Evolutionary conservation across 345 rosid species (phyloP).

Genomic region (Anacardium occidentale): DNA sequence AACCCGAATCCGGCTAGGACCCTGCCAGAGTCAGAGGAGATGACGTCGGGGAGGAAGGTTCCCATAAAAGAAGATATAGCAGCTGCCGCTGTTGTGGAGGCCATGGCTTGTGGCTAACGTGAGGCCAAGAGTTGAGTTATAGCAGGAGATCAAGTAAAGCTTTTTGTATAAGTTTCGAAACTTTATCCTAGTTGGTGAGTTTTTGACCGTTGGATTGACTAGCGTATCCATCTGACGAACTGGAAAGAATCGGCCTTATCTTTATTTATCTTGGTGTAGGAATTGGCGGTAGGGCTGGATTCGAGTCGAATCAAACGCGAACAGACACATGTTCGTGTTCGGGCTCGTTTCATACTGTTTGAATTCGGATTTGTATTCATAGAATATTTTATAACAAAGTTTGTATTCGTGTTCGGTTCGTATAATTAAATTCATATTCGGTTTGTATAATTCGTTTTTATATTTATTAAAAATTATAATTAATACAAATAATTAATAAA

Average conservation of each 20-base stretch:
- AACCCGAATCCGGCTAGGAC: conserved; percentile 60
- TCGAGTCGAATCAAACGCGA: no score
- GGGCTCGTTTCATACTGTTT: no score
- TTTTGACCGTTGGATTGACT: conserved; percentile 47
- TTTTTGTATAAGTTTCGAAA: not conserved
- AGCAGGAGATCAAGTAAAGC: no score
- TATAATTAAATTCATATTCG: no score
- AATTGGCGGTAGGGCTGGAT: no score
- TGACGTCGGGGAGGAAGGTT: conserved; percentile 43
- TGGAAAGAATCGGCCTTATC: conserved; percentile 46
- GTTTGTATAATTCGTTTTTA: no score
- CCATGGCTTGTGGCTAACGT: conserved; percentile 36
- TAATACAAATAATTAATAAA: no score
- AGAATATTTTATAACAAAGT: no score
- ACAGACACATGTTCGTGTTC: no score
- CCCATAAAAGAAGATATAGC: conserved; percentile 63
- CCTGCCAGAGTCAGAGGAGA: conserved; percentile 36
- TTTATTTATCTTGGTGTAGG: conserved; percentile 52
- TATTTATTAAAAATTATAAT: no score
- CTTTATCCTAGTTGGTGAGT: conserved; percentile 1
- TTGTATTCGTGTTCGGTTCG: no score
- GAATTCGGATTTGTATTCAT: no score
- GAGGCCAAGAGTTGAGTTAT: not conserved
- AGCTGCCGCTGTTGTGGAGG: conserved; percentile 57
- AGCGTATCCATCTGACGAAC: conserved; percentile 74